These are phyloP conservation scores for Rhizoclosmatium sp. DNA, from an alignment of 192 early-diverging fungal species.

Conservation along the genomic window DNA sequence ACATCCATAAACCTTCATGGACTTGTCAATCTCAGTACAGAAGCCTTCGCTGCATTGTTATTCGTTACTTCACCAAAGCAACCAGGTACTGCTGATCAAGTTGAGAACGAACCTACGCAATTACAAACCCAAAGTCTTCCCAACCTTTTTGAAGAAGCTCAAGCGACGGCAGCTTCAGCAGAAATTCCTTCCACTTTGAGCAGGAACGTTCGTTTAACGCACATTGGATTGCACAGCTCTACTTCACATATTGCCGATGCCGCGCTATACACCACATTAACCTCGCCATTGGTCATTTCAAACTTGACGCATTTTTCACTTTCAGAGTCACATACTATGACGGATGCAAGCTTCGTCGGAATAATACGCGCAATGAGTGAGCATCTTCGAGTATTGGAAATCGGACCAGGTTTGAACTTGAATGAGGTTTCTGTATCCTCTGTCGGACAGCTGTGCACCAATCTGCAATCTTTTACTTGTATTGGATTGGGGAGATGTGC, in stretches of 20 bases:
- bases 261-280: neutral
- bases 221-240: slow-evolving; percentile 19
- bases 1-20: slow-evolving; percentile 11
- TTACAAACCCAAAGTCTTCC: neutral
- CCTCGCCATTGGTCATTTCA: slow-evolving; percentile 10
- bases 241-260: slow-evolving; percentile 12
- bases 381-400: neutral
- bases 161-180: neutral
- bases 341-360: slow-evolving; percentile 19
- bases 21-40: neutral
- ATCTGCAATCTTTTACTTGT: slow-evolving; percentile 14
- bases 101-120: neutral
- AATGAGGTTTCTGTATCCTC: neutral
- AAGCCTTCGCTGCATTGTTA: slow-evolving; percentile 16
- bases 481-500: slow-evolving; percentile 7
- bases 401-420: slow-evolving; percentile 29
- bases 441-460: slow-evolving; percentile 4
- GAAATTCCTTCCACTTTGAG: neutral
- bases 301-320: slow-evolving; percentile 7
- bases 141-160: neutral
- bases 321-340: slow-evolving; percentile 15
- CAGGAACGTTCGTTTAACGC: neutral
- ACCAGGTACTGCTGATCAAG: neutral
- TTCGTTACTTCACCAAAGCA: neutral
- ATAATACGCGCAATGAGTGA: slow-evolving; percentile 11